Evolutionary conservation across 2,329 filamentous ascomycete species (phyloP), one percentile per base, ranked within the genome.

Genomic region (Raffaelea albimanens): DNA sequence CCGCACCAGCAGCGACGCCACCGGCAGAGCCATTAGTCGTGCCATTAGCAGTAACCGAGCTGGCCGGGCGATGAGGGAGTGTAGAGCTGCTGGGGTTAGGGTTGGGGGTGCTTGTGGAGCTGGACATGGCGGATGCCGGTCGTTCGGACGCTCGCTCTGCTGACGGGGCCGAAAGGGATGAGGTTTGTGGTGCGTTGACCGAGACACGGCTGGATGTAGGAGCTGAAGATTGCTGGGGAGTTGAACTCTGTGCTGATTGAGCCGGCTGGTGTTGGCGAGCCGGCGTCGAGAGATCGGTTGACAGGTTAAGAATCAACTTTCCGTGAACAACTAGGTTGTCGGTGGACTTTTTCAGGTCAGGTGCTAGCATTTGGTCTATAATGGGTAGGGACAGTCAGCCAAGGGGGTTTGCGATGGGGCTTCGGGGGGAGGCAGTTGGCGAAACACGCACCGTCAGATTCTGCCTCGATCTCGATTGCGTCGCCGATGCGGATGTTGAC

Each of bases 311-410:
- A 58, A 98, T 98, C 47, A 98, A 79, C 68, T 97, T 97, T 53
- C 93, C 93, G 63, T 98, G 90, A 31, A 98, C 93, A 48, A 97
- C 89, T 43, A 98, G 80, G 63, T 97, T 97, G 64, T 98, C 93
- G 51, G 89, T 96, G 5, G 93, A 96, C 67, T 96, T 97, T 64
- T 97, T 96, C 31, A 98, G 76, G 64, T 98, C 93, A 56, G 89
- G 77, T 44, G 93, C 97, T 62, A 98, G 86, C 91, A 97, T 98
- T 69, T 97, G 90, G 80, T 97, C 78, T 97, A 80, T n/a, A n/a
- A n/a, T n/a, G n/a, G n/a, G n/a, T n/a, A n/a, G n/a, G n/a, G n/a
- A n/a, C n/a, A n/a, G n/a, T n/a, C n/a, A n/a, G n/a, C n/a, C n/a
- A n/a, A n/a, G n/a, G n/a, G n/a, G n/a, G n/a, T n/a, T n/a, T n/a